These are phyloP conservation scores for Biscogniauxia sp. DNA, from an alignment of 2,329 filamentous ascomycete species.

Conservation along the genomic window DNA sequence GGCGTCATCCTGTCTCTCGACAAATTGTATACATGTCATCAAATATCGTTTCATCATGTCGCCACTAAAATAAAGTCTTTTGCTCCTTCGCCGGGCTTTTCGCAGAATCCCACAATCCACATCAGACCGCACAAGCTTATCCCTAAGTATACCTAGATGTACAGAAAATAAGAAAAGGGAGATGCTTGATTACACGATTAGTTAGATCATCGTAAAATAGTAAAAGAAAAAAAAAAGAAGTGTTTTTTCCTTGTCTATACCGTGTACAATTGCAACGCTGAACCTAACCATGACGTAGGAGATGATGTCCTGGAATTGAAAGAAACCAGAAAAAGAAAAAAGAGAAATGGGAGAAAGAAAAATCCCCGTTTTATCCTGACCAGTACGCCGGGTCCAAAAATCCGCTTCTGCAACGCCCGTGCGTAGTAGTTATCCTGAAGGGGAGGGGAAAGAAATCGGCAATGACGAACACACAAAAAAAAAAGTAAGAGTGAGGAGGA, in stretches of 20 bases:
- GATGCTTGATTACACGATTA: slow-evolving; percentile 15
- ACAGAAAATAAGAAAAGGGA: not conserved
- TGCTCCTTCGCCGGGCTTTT: slow-evolving; percentile 7
- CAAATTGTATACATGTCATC: not conserved
- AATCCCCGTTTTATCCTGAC: not conserved
- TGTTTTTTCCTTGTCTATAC: slow-evolving; percentile 19
- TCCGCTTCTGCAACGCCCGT: not conserved
- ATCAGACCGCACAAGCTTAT: not conserved
- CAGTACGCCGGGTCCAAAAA: not conserved
- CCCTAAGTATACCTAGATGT: not conserved
- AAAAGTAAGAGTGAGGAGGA: slow-evolving; percentile 3
- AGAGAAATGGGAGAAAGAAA: not conserved
- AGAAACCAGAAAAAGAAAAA: not conserved
- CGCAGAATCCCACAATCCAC: not conserved
- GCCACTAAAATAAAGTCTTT: slow-evolving; percentile 1
- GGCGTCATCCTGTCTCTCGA: not conserved
- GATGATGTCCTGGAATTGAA: not conserved
- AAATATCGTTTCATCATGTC: slow-evolving; percentile 11
- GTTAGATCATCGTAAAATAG: not conserved
- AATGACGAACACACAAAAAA: not conserved
- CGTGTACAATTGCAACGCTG: not conserved
- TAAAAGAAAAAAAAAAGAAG: not conserved
- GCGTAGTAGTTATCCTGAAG: not conserved
- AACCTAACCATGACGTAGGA: not conserved
- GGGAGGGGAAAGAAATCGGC: slow-evolving; percentile 2